Evolutionary conservation across 2,329 filamentous ascomycete species (phyloP).

Genomic region (Huntiella bhutanensis): DNA sequence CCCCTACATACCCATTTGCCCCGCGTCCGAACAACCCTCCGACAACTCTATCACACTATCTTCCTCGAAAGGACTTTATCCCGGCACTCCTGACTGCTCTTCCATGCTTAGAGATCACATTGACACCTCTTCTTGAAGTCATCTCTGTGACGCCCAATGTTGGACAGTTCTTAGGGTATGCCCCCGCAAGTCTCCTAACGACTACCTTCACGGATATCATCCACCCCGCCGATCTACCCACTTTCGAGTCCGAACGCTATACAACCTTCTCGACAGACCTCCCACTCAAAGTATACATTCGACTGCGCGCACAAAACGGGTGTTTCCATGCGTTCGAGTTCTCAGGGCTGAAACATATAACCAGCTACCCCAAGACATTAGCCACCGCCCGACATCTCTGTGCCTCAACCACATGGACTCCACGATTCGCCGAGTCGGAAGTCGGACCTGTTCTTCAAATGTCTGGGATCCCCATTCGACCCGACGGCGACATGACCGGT

Average conservation of each 20-base stretch:
- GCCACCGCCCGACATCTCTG: neutral
- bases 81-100: slow-evolving; percentile 2
- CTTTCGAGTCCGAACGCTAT: slow-evolving; percentile 76
- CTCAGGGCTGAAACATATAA: slow-evolving; percentile 64
- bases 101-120: slow-evolving; percentile 36
- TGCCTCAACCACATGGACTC: neutral
- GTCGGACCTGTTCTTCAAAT: too few relatives aligned
- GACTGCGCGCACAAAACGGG: slow-evolving; percentile 57
- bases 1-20: too few relatives aligned
- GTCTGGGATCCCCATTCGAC: too few relatives aligned
- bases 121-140: slow-evolving; percentile 68
- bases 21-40: too few relatives aligned
- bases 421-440: too few relatives aligned
- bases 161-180: slow-evolving; percentile 56
- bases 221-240: slow-evolving; percentile 65
- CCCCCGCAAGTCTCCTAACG: slow-evolving; percentile 49
- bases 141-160: slow-evolving; percentile 72
- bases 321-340: slow-evolving; percentile 69
- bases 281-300: slow-evolving; percentile 66
- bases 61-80: slow-evolving; percentile 6
- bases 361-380: neutral
- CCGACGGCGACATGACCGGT: too few relatives aligned
- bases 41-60: neutral
- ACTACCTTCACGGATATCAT: slow-evolving; percentile 64
- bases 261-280: slow-evolving; percentile 73